These are phyloP conservation scores for Pinus tabuliformis DNA, from an alignment of 75 land plant species.

Conservation along the genomic window DNA sequence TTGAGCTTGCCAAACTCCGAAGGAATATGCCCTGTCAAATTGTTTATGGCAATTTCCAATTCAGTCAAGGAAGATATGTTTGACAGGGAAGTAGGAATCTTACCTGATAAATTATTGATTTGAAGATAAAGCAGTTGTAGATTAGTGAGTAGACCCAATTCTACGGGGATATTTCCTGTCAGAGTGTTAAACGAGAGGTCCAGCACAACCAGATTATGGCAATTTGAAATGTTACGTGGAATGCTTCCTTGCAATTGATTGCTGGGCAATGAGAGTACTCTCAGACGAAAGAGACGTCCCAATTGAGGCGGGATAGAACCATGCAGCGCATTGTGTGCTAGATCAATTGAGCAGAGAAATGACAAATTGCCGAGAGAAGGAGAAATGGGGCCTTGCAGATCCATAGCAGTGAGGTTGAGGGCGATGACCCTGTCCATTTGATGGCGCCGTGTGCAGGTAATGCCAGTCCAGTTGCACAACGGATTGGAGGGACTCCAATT, in stretches of 20 bases:
- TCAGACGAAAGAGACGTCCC: not conserved
- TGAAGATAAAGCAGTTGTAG: constrained; percentile 4
- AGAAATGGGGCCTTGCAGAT: not conserved
- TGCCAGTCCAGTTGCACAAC: no score
- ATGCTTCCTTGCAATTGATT: not conserved
- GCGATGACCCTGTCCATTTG: not conserved
- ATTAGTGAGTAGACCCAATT: constrained; percentile 2
- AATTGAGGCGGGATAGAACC: not conserved
- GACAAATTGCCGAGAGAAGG: not conserved
- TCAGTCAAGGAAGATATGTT: constrained; percentile 16
- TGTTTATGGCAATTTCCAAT: constrained; percentile 27
- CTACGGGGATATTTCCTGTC: constrained; percentile 11
- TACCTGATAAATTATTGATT: constrained; percentile 25
- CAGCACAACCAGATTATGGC: not conserved
- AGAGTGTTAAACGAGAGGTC: not conserved
- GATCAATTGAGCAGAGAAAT: not conserved
- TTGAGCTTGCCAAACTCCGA: constrained; percentile 2
- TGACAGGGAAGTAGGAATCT: constrained; percentile 22
- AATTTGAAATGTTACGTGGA: not conserved
- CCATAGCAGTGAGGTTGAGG: not conserved
- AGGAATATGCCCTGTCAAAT: constrained; percentile 35
- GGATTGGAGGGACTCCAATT: no score
- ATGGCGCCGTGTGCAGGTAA: not conserved
- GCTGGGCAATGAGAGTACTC: not conserved
- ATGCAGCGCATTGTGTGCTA: not conserved